These are phyloP conservation scores for Melampsora larici-populina DNA, from an alignment of 1,284 basidiomycete genomes.

Conservation along the genomic window DNA sequence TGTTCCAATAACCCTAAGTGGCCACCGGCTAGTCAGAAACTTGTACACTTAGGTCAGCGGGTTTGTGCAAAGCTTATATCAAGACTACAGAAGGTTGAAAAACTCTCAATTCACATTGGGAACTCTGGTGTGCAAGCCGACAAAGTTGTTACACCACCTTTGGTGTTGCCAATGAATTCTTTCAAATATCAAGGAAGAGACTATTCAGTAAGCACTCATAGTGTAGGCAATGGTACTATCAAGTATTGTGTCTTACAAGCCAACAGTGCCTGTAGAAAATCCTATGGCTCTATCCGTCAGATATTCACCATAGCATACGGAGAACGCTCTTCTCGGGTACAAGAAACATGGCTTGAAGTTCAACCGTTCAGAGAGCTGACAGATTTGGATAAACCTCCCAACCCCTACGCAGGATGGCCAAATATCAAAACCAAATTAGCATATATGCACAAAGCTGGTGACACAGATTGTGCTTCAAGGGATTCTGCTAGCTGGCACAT, in stretches of 20 bases:
- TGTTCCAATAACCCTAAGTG: not conserved
- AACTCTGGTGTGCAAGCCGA: not conserved
- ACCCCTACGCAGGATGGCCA: not conserved
- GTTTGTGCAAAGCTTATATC: not conserved
- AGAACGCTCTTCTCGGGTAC: not conserved
- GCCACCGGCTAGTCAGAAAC: not conserved
- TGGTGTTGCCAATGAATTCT: not conserved
- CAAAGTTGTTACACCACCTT: conserved; percentile 4
- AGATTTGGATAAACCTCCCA: not conserved
- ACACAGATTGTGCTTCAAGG: not conserved
- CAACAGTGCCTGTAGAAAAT: too few relatives aligned
- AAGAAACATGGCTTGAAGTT: not conserved
- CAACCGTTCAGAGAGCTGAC: not conserved
- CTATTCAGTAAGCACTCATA: not conserved
- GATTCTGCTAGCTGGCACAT: not conserved
- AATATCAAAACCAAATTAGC: not conserved
- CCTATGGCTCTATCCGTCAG: not conserved
- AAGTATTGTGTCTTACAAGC: not conserved
- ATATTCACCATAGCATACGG: not conserved
- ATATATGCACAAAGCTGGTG: not conserved
- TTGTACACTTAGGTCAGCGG: not conserved
- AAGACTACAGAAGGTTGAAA: not conserved
- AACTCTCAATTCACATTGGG: not conserved
- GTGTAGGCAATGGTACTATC: not conserved
- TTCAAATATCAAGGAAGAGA: not conserved